Evolutionary conservation across 2,329 filamentous ascomycete species (phyloP).

Genomic region (Paecilomyces fulvus): DNA sequence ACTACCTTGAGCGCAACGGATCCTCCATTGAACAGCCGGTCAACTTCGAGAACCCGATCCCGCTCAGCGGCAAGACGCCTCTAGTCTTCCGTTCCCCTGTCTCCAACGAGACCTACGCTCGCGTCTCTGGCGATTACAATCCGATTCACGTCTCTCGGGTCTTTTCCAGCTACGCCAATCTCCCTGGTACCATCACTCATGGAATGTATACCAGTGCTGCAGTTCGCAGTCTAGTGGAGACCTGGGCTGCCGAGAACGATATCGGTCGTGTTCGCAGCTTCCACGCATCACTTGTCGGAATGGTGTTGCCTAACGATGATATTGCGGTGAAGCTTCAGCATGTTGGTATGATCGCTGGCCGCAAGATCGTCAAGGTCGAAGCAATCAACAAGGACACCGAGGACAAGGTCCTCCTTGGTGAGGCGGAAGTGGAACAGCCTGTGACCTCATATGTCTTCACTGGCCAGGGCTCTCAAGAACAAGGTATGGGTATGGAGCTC

Average conservation of each 20-base stretch:
- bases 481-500: slow-evolving; percentile 99
- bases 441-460: slow-evolving; percentile 97
- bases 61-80: slow-evolving; percentile 83
- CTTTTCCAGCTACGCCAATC: slow-evolving; percentile 89
- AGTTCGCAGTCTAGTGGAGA: slow-evolving; percentile 92
- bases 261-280: slow-evolving; percentile 95
- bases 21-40: slow-evolving; percentile 91
- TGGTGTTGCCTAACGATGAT: slow-evolving; percentile 95
- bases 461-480: slow-evolving; percentile 95
- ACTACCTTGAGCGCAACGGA: slow-evolving; percentile 88
- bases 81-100: slow-evolving; percentile 83
- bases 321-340: slow-evolving; percentile 94
- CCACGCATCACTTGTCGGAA: slow-evolving; percentile 92
- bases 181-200: slow-evolving; percentile 95
- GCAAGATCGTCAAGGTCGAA: slow-evolving; percentile 99
- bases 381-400: slow-evolving; percentile 91
- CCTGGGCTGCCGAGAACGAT: slow-evolving; percentile 98
- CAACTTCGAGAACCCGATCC: slow-evolving; percentile 95
- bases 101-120: slow-evolving; percentile 95
- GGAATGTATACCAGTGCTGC: slow-evolving; percentile 99
- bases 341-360: slow-evolving; percentile 92
- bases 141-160: slow-evolving; percentile 97
- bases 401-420: slow-evolving; percentile 89
- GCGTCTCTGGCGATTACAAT: slow-evolving; percentile 97
- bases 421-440: slow-evolving; percentile 96